phyloP scores from a whole-genome alignment of 2,329 filamentous ascomycete species.

The Incumbomyces lentus region DNA sequence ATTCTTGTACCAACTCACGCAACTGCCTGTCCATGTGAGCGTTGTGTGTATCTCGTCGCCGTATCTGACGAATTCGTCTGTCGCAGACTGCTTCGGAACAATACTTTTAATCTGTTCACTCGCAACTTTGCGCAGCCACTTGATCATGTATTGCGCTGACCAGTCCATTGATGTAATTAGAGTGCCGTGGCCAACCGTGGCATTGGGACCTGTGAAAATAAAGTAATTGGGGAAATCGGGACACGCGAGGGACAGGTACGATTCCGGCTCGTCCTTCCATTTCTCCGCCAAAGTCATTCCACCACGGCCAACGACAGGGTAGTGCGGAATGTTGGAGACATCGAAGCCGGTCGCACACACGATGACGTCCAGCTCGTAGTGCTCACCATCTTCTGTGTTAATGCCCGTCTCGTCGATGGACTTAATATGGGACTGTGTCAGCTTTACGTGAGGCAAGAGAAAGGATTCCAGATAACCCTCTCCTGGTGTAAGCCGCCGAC shows the following conservation, averaged over 20 bases:
- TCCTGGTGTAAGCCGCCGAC: constrained; percentile 14
- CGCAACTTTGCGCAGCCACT: constrained; percentile 25
- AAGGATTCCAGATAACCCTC: constrained; percentile 22
- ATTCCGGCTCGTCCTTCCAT: constrained; percentile 23
- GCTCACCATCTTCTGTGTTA: constrained; percentile 28
- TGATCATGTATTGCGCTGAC: constrained; percentile 23
- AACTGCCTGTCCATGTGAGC: constrained; percentile 32
- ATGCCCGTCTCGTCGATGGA: constrained; percentile 34
- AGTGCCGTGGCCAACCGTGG: constrained; percentile 21
- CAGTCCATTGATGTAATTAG: constrained; percentile 18
- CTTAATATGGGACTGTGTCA: constrained; percentile 31
- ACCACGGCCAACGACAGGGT: constrained; percentile 25
- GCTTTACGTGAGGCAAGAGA: constrained; percentile 27
- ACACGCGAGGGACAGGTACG: constrained; percentile 21
- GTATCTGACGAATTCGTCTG: constrained; percentile 40
- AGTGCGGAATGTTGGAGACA: constrained; percentile 27
- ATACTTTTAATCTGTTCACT: constrained; percentile 25
- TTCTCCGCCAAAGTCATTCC: constrained; percentile 21
- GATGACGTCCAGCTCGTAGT: constrained; percentile 32
- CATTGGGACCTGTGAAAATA: constrained; percentile 24
- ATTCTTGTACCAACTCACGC: constrained; percentile 40
- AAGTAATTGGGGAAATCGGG: constrained; percentile 27
- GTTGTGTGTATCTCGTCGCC: constrained; percentile 39
- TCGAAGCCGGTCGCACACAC: constrained; percentile 38
- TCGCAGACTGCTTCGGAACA: constrained; percentile 34